Base-by-base conservation (phyloP, 129 eudicot species). In the Oenanthe sinensis region DNA sequence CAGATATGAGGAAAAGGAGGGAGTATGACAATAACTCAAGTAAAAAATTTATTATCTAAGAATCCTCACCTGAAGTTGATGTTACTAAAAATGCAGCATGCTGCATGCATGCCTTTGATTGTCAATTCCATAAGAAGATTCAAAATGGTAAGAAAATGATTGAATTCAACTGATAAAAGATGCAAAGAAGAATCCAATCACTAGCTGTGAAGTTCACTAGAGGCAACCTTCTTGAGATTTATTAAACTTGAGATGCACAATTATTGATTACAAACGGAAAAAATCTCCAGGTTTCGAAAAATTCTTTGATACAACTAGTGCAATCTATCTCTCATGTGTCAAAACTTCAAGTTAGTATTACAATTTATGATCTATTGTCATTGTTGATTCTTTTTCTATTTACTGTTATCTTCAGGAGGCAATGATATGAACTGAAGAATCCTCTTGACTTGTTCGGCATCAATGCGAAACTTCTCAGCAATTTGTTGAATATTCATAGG, bases 401-500 rank as follows among this genome's bases (percentile, higher is more conserved):
- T 86, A 45, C 80, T 80, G 69, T 75, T 81, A 77, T 80, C 87
- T 79, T 93, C 96, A 3, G 93, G 88, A 42, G 95, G 95, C 54
- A 93, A 71, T 42, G 96, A 84, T 28, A 91, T 84, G 79, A 77
- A 86, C 87, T 88, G 87, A 77, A 93, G 82, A 0, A 88, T 88
- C 68, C 71, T 88, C 83, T 86, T 79, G 80, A 91, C 87, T 78
- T 91, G 95, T 30, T 83, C 84, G 71, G 74, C 91, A 74, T 91
- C 91, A 17, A 93, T 43, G 44, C 87, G 83, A 79, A 86, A 93
- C 58, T 82, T 86, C 74, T 85, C 82, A 24, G 98, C 97, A 24
- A 93, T 89, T 79, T 87, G 91, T 78, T 84, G 82, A 30, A 87
- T 77, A 78, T 83, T 84, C 96, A 91, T 85, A 10, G 93, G 96